These are phyloP conservation scores for Trichoderma gracile DNA, from an alignment of 2,329 filamentous ascomycete genomes.

Conservation along the genomic window DNA sequence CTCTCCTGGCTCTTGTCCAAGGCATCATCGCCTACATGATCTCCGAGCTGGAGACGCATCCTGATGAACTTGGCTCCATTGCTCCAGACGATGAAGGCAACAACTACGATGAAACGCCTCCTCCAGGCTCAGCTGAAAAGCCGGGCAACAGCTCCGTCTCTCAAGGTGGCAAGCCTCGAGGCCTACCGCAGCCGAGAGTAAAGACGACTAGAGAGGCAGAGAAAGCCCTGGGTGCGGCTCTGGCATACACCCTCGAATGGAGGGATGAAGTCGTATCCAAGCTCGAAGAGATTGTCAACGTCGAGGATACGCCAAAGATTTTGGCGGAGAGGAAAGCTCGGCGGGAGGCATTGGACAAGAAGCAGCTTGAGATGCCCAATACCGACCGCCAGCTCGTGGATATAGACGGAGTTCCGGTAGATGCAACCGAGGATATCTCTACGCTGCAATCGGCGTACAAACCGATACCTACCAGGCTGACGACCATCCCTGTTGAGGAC, in stretches of 20 bases:
- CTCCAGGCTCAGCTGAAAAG: not conserved
- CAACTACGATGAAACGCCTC: conserved; percentile 8
- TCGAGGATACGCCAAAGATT: conserved; percentile 51
- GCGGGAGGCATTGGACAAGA: conserved; percentile 45
- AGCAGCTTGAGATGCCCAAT: conserved; percentile 38
- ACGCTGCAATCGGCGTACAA: conserved; percentile 54
- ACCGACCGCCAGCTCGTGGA: conserved; percentile 45
- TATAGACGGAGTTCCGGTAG: conserved; percentile 41
- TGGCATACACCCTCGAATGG: conserved; percentile 78
- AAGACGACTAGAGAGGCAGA: conserved; percentile 34
- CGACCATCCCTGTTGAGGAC: conserved; percentile 58
- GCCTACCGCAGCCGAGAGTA: not conserved
- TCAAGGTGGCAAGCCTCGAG: not conserved
- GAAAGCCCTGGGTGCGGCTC: conserved; percentile 52
- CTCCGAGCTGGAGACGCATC: conserved; percentile 48
- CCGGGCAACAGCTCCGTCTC: not conserved
- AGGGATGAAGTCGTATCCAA: conserved; percentile 66
- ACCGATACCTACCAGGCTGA: conserved; percentile 55
- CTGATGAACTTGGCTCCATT: conserved; percentile 38
- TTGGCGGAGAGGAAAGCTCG: conserved; percentile 50
- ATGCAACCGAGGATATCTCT: conserved; percentile 44
- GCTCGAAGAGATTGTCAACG: conserved; percentile 66
- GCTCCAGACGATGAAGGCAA: conserved; percentile 28
- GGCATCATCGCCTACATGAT: conserved; percentile 58
- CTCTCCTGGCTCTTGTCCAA: conserved; percentile 51